Conservation (phyloP, 2,329 filamentous ascomycete species). For the Colletotrichum phormii region DNA sequence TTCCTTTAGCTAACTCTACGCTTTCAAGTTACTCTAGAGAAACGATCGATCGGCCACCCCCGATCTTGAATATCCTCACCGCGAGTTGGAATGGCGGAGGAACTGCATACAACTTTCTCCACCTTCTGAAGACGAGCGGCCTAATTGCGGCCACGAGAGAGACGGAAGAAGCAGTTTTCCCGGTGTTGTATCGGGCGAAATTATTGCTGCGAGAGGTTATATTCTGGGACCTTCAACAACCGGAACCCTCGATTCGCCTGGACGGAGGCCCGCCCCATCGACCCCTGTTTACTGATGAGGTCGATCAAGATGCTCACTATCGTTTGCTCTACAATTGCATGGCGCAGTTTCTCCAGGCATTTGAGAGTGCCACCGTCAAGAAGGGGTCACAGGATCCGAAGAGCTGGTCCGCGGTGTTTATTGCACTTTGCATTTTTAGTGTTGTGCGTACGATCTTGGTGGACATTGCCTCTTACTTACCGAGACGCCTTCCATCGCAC, state of each 20-base stretch:
- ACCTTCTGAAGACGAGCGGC: conserved; percentile 63
- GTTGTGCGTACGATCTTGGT: conserved; percentile 63
- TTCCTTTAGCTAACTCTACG: conserved; percentile 52
- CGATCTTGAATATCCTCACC: conserved; percentile 61
- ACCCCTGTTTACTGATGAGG: conserved; percentile 50
- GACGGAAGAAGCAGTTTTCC: conserved; percentile 60
- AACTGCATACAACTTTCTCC: conserved; percentile 63
- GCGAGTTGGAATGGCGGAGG: conserved; percentile 63
- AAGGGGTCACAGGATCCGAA: conserved; percentile 52
- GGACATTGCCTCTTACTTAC: conserved; percentile 52
- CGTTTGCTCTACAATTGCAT: conserved; percentile 63
- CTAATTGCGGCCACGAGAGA: conserved; percentile 61
- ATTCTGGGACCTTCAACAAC: conserved; percentile 65
- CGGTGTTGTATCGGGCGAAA: conserved; percentile 65
- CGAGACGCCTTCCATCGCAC: conserved; percentile 33
- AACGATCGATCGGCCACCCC: conserved; percentile 56
- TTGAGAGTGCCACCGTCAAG: conserved; percentile 59
- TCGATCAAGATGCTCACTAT: conserved; percentile 59
- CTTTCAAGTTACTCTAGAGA: conserved; percentile 53
- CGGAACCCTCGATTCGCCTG: conserved; percentile 56
- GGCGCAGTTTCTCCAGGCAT: conserved; percentile 62
- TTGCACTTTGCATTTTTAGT: conserved; percentile 70
- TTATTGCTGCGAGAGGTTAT: conserved; percentile 65
- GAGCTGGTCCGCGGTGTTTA: conserved; percentile 63
- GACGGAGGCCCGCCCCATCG: conserved; percentile 40